phyloP scores from a whole-genome alignment of 441 rosid species.

The Brassica hybrid region DNA sequence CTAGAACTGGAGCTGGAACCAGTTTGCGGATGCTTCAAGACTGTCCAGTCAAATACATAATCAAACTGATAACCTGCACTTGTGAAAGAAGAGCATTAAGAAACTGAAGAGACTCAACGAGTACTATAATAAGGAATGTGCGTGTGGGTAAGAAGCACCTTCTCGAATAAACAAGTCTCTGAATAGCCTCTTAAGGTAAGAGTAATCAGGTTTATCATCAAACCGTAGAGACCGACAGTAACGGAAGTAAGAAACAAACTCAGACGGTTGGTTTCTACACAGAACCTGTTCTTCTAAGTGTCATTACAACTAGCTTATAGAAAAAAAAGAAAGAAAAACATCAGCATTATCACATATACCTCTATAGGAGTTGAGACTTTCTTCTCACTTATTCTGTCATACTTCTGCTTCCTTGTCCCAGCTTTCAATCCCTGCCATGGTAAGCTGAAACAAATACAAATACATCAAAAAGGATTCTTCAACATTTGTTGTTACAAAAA shows the following conservation, averaged over 20 bases:
- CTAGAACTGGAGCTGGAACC: conserved; percentile 72
- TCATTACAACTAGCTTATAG: not conserved
- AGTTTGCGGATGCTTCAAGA: conserved; percentile 85
- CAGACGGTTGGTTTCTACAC: conserved; percentile 80
- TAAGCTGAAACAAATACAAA: conserved; percentile 52
- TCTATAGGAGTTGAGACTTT: conserved; percentile 78
- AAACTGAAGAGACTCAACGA: conserved; percentile 15
- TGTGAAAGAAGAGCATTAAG: not conserved
- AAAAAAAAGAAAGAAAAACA: not conserved
- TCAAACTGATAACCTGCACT: conserved; percentile 89
- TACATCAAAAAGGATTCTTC: not conserved
- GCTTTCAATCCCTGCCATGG: conserved; percentile 95
- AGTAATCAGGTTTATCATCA: conserved; percentile 95
- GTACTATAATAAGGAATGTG: not conserved
- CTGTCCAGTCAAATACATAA: conserved; percentile 92
- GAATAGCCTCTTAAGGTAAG: conserved; percentile 91
- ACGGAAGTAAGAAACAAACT: conserved; percentile 87
- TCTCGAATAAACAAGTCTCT: conserved; percentile 93
- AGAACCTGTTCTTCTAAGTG: conserved; percentile 55
- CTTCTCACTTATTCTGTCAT: conserved; percentile 87
- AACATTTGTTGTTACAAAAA: not conserved
- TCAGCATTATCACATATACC: conserved; percentile 43
- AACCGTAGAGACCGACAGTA: conserved; percentile 90
- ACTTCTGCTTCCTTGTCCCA: conserved; percentile 88
- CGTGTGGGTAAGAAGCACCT: conserved; percentile 43